A percentile compares a stretch with the other conserved stretches of the same genome.
Conservation (phyloP, 148 eudicot genomes). For the Euryodendron excelsum region DNA sequence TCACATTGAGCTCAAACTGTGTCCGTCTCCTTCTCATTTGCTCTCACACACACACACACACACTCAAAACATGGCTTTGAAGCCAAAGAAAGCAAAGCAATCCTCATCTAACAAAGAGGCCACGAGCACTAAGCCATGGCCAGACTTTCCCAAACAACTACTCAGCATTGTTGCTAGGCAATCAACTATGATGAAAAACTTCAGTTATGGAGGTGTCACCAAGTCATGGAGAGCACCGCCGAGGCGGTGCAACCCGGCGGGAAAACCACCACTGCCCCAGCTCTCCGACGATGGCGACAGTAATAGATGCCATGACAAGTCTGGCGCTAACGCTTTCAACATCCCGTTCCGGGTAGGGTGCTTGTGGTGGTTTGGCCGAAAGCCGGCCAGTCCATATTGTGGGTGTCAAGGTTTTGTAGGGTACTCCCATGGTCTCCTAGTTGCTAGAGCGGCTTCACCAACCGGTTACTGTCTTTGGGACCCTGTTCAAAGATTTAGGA, state of each 20-base stretch:
- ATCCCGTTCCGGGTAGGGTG: not conserved
- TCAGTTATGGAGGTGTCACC: slow-evolving; percentile 3
- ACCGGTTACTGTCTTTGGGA: not conserved
- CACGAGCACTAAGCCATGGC: slow-evolving; percentile 14
- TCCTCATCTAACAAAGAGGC: not conserved
- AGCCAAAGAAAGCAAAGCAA: slow-evolving; percentile 1
- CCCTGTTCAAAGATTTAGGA: not conserved
- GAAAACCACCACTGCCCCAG: not conserved
- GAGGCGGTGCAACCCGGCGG: not conserved
- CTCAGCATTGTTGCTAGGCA: not conserved
- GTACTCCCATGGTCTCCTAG: slow-evolving; percentile 5
- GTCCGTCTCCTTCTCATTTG: not conserved
- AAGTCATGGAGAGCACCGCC: slow-evolving; percentile 6
- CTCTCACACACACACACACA: not conserved
- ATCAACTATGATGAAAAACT: slow-evolving; percentile 2
- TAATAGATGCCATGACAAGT: not conserved
- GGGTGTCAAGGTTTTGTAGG: not conserved
- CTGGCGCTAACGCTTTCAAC: not conserved
- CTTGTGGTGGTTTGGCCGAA: not conserved
- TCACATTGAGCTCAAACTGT: not conserved
- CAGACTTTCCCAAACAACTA: slow-evolving; percentile 12
- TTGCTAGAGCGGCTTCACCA: not conserved
- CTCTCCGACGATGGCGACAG: not conserved
- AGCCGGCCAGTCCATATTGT: not conserved
- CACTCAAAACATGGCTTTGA: not conserved